These are phyloP conservation scores for Pestalotiopsis sp. DNA, from an alignment of 2,329 filamentous ascomycete species.

Conservation along the genomic window DNA sequence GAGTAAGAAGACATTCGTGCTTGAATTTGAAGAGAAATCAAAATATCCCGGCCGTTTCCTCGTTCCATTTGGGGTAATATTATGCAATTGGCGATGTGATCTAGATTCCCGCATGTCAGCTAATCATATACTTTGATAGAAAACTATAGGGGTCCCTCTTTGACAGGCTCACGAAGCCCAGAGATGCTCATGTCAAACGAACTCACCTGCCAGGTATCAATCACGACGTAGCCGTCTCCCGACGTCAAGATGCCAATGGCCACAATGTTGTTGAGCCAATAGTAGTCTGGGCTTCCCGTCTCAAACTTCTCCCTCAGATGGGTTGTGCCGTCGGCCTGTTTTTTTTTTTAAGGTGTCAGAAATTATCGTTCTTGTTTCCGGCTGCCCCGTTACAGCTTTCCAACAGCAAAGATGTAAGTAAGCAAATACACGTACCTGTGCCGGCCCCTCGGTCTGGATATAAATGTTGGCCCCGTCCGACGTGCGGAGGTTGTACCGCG, in stretches of 20 bases:
- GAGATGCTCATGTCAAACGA: background rate
- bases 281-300: constrained; percentile 29
- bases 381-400: background rate
- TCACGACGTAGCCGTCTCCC: constrained; percentile 20
- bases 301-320: constrained; percentile 29
- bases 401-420: background rate
- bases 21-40: too few species aligned
- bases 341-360: background rate
- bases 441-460: constrained; percentile 31
- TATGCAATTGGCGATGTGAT: background rate
- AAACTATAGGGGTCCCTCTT: background rate
- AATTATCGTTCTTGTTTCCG: too few species aligned
- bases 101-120: background rate
- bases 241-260: constrained; percentile 28
- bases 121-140: background rate
- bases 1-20: too few species aligned
- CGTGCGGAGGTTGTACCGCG: constrained; percentile 32
- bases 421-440: constrained; percentile 16
- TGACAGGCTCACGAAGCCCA: too few species aligned
- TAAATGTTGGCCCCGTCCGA: constrained; percentile 33
- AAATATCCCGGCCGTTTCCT: background rate
- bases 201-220: constrained; percentile 33
- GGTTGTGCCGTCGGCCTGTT: constrained; percentile 20
- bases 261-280: constrained; percentile 34
- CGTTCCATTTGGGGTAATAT: background rate